Conservation (phyloP, 2,329 filamentous ascomycete genomes). For the Cordyceps militaris region DNA sequence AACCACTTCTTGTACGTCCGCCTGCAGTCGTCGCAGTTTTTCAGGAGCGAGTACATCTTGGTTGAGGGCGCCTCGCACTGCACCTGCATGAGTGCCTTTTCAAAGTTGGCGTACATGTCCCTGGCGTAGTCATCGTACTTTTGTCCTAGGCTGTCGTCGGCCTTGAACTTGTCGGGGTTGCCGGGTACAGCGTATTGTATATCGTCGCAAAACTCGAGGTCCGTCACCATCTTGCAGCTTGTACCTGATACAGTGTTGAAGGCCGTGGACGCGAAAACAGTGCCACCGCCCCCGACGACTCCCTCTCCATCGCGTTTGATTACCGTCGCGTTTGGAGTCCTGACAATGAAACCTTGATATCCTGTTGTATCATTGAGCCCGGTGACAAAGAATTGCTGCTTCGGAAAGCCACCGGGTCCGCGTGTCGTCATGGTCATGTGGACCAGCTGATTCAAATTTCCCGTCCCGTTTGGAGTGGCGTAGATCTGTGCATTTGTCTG, state of each 20-base stretch:
- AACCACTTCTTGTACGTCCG: slow-evolving; percentile 89
- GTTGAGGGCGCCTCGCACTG: slow-evolving; percentile 71
- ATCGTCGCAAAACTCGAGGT: slow-evolving; percentile 82
- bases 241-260: slow-evolving; percentile 76
- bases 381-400: slow-evolving; percentile 81
- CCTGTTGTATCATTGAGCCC: slow-evolving; percentile 63
- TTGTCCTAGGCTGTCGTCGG: slow-evolving; percentile 50
- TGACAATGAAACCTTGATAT: slow-evolving; percentile 69
- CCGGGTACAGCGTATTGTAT: slow-evolving; percentile 88
- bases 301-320: slow-evolving; percentile 24
- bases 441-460: slow-evolving; percentile 40
- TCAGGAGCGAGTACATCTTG: slow-evolving; percentile 73
- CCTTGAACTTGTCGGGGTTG: slow-evolving; percentile 58
- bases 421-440: slow-evolving; percentile 61
- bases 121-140: slow-evolving; percentile 74
- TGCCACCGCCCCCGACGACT: slow-evolving; percentile 63
- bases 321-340: slow-evolving; percentile 45
- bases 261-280: slow-evolving; percentile 62
- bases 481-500: slow-evolving; percentile 56
- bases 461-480: slow-evolving; percentile 41
- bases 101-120: slow-evolving; percentile 67
- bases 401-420: slow-evolving; percentile 60
- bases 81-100: slow-evolving; percentile 73
- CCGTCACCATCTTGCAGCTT: slow-evolving; percentile 79
- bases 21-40: slow-evolving; percentile 68